A percentile compares a stretch with the other conserved stretches of the same genome.
phyloP scores from a whole-genome alignment of 495 filamentous ascomycete genomes.

The Trichoderma virens region DNA sequence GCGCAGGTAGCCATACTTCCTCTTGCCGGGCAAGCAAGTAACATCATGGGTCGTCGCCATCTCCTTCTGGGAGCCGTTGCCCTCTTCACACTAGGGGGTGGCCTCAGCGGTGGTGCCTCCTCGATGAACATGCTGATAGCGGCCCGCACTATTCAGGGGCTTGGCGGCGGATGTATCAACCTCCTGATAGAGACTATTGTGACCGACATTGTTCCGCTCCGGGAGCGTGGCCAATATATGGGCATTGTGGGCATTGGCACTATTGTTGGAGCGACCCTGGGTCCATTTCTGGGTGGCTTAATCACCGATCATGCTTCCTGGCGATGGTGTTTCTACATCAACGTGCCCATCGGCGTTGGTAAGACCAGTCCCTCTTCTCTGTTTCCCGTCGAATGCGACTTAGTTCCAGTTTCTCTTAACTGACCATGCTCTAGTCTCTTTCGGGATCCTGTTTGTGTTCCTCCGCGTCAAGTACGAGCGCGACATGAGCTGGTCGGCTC shows the following conservation, averaged over 20 bases:
- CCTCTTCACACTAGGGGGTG: conserved; percentile 36
- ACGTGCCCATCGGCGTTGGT: conserved; percentile 24
- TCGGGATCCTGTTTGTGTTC: conserved; percentile 23
- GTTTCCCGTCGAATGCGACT: not conserved
- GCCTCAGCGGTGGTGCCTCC: conserved; percentile 28
- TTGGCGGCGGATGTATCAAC: conserved; percentile 68
- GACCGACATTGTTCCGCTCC: conserved; percentile 65
- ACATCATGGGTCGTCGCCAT: conserved; percentile 36
- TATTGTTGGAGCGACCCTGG: conserved; percentile 57
- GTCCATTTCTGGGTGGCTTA: conserved; percentile 63
- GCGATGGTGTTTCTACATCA: conserved; percentile 32
- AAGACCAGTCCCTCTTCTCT: not conserved
- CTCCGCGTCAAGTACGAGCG: conserved; percentile 24
- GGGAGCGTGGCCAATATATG: conserved; percentile 50
- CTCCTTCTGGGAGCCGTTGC: conserved; percentile 24
- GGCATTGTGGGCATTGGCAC: conserved; percentile 49
- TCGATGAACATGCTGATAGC: conserved; percentile 54
- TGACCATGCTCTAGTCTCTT: conserved; percentile 9
- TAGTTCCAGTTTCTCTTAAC: not conserved
- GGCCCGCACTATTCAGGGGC: conserved; percentile 68
- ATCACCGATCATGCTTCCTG: conserved; percentile 43
- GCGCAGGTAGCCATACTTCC: conserved; percentile 18
- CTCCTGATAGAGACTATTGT: conserved; percentile 63
- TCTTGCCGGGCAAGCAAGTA: conserved; percentile 24
- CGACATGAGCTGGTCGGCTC: conserved; percentile 13